Percentiles rank a stretch among this genome's conserved stretches.
These are phyloP conservation scores for Geranomyces variabilis DNA, from an alignment of 192 early-diverging fungal genomes.

Conservation along the genomic window DNA sequence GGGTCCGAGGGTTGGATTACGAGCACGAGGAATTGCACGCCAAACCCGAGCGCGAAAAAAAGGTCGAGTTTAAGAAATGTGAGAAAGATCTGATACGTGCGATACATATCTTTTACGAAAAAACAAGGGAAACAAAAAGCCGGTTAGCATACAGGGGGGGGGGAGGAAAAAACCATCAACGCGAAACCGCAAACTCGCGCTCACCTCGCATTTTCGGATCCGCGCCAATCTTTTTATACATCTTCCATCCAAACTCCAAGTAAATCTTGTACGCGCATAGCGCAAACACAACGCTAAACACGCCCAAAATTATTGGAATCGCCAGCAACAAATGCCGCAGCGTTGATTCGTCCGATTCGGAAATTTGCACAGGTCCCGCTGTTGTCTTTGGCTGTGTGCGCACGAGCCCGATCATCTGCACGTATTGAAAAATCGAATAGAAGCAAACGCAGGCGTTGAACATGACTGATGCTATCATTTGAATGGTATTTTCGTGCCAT, in stretches of 20 bases:
- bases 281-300: conserved; percentile 50
- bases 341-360: conserved; percentile 8
- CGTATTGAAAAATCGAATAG: conserved; percentile 73
- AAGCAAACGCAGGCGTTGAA: conserved; percentile 70
- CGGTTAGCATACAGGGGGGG: conserved; percentile 6
- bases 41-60: conserved; percentile 78
- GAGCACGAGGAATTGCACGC: conserved; percentile 69
- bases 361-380: conserved; percentile 9
- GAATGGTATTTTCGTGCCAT: conserved; percentile 90
- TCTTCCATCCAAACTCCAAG: conserved; percentile 59
- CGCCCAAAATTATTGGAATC: conserved; percentile 61
- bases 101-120: conserved; percentile 51
- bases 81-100: conserved; percentile 74
- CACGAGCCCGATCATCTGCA: conserved; percentile 47
- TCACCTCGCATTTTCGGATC: conserved; percentile 53
- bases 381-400: conserved; percentile 9
- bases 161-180: neutral
- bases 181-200: too few species aligned
- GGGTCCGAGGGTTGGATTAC: conserved; percentile 48
- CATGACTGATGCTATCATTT: conserved; percentile 74
- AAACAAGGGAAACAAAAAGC: neutral
- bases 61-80: conserved; percentile 79
- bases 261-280: conserved; percentile 47
- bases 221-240: conserved; percentile 59
- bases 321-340: conserved; percentile 44